A percentile compares a stretch with the other conserved stretches of the same genome.
These are phyloP conservation scores for Immersiporthe knoxdaviesiana DNA, from an alignment of 2,329 filamentous ascomycete genomes.

Conservation along the genomic window DNA sequence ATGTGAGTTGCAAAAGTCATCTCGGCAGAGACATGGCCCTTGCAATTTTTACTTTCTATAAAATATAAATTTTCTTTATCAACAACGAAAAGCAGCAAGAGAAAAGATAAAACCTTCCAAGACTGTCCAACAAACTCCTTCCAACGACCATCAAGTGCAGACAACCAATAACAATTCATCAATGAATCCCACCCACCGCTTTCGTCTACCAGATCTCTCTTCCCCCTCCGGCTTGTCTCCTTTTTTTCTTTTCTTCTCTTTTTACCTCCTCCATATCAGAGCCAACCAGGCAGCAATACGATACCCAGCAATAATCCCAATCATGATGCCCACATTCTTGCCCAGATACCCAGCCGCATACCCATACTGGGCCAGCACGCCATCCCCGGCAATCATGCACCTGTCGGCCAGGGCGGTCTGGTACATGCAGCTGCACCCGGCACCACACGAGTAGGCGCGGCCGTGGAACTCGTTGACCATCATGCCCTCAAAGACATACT, in stretches of 20 bases:
- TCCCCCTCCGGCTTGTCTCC: too few species aligned
- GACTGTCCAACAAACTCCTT: background rate
- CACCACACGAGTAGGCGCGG: conserved; percentile 64
- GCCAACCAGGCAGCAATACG: conserved; percentile 69
- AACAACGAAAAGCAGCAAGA: background rate
- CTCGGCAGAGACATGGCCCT: too few species aligned
- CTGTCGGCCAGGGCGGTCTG: conserved; percentile 61
- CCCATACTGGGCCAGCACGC: conserved; percentile 70
- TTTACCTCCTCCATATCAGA: conserved; percentile 45
- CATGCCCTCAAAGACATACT: conserved; percentile 88
- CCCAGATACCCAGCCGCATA: conserved; percentile 67
- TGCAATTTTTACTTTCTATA: too few species aligned
- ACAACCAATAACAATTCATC: background rate
- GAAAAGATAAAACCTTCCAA: background rate
- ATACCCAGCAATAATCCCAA: conserved; percentile 76
- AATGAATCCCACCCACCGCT: background rate
- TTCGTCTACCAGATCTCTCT: too few species aligned
- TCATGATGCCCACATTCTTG: conserved; percentile 75
- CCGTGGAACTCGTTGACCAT: conserved; percentile 84
- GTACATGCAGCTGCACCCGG: conserved; percentile 71
- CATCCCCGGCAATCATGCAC: conserved; percentile 72
- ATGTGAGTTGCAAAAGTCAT: background rate
- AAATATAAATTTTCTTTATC: too few species aligned
- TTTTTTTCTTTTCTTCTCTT: background rate
- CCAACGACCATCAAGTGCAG: background rate